Percentiles rank a stretch among this genome's conserved stretches.
Conservation (phyloP, 169 alveolate genomes). For the Eimeria praecox region DNA sequence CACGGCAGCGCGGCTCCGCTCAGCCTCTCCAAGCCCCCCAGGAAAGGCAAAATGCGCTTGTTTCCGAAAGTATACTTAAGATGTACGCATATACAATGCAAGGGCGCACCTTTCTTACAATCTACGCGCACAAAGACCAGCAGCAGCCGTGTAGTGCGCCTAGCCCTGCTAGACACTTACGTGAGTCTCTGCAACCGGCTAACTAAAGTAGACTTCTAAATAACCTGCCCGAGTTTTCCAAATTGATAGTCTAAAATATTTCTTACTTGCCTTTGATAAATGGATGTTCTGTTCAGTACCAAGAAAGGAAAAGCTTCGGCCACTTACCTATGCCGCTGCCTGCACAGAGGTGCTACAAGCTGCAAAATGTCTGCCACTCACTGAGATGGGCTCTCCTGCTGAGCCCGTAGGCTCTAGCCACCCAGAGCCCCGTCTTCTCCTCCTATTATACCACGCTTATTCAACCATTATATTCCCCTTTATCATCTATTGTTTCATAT, state of each 20-base stretch:
- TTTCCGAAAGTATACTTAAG: constrained; percentile 8
- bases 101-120: neutral
- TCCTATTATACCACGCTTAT: neutral
- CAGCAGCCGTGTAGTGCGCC: constrained; percentile 52
- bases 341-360: constrained; percentile 11
- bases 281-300: neutral
- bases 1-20: constrained; percentile 49
- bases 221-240: neutral
- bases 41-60: constrained; percentile 5
- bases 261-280: no score
- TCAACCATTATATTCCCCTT: neutral
- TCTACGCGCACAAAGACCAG: neutral
- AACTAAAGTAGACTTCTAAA: constrained; percentile 21
- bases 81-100: constrained; percentile 25
- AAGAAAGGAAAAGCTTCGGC: neutral
- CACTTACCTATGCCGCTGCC: neutral
- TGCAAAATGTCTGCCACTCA: constrained; percentile 24
- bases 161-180: constrained; percentile 43
- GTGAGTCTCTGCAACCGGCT: constrained; percentile 36
- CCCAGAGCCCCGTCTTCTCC: neutral
- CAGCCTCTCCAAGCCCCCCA: constrained; percentile 34
- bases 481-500: no score
- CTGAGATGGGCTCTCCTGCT: constrained; percentile 4
- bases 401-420: constrained; percentile 15
- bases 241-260: neutral